These are phyloP conservation scores for Nicotiana benthamiana DNA, from an alignment of 257 asterid genomes.

Conservation along the genomic window DNA sequence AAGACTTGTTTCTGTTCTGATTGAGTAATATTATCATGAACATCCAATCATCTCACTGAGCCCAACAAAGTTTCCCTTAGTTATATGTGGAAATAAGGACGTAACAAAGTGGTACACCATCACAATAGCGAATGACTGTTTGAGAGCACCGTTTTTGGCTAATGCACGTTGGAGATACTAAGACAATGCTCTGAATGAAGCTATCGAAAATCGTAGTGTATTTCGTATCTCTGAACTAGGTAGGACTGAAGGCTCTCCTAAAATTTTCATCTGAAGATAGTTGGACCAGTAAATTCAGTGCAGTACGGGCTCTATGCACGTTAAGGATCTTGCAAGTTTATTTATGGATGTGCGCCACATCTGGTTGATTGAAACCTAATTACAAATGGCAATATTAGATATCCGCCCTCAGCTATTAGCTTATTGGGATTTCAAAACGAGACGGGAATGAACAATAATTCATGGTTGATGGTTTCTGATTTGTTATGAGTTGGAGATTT, in stretches of 20 bases:
- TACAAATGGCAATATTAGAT: not conserved
- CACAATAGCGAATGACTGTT: no score
- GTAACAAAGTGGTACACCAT: not conserved
- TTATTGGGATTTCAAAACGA: not conserved
- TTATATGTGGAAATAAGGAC: no score
- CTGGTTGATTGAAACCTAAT: not conserved
- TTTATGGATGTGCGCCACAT: not conserved
- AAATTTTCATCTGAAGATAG: not conserved
- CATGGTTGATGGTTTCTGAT: not conserved
- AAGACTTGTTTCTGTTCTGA: not conserved
- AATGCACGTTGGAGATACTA: not conserved
- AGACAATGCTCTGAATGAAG: not conserved
- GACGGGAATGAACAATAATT: not conserved
- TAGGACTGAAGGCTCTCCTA: not conserved
- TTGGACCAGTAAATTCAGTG: not conserved
- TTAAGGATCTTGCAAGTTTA: not conserved
- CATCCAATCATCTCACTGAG: no score
- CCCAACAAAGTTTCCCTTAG: no score
- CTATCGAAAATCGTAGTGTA: not conserved
- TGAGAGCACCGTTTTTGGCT: not conserved
- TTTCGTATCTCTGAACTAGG: not conserved
- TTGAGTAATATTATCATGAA: no score
- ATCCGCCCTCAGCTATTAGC: not conserved
- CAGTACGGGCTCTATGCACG: not conserved
- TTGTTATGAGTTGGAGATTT: not conserved